A percentile compares a stretch with the other conserved stretches of the same genome.
These are phyloP conservation scores for Ascoidea asiatica DNA, from an alignment of 805 yeast genomes.

Conservation along the genomic window DNA sequence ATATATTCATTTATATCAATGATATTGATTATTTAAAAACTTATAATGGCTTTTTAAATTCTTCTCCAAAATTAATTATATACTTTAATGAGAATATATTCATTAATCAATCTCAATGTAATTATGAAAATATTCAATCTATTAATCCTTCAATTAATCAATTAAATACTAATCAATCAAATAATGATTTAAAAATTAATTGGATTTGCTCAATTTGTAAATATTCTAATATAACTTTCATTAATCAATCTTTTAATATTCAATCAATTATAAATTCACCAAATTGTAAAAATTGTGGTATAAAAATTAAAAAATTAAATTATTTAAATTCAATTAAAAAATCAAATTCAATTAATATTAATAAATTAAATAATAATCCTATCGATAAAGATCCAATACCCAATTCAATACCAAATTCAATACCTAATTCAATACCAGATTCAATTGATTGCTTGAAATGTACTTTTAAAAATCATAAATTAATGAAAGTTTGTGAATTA, in stretches of 20 bases:
- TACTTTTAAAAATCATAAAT: constrained; percentile 76
- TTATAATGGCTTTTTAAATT: constrained; percentile 47
- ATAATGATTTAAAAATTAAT: constrained; percentile 12
- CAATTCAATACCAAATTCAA: not conserved
- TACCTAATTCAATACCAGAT: not conserved
- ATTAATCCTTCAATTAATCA: too few species aligned
- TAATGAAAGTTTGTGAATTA: constrained; percentile 68
- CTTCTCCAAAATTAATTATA: constrained; percentile 65
- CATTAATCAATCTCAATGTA: not conserved
- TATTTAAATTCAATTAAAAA: constrained; percentile 19
- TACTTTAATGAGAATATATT: constrained; percentile 17
- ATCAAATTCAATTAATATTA: not conserved
- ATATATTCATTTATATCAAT: constrained; percentile 33
- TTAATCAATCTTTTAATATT: constrained; percentile 16
- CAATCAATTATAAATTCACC: constrained; percentile 21
- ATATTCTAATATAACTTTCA: constrained; percentile 41
- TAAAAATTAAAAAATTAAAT: constrained; percentile 25
- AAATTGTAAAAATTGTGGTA: constrained; percentile 50
- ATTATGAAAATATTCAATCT: not conserved
- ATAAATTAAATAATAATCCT: not conserved
- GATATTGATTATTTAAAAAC: constrained; percentile 27
- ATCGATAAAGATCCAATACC: not conserved
- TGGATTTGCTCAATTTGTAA: constrained; percentile 92
- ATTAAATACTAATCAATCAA: not conserved
- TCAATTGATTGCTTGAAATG: constrained; percentile 36